Evolutionary conservation across 1,284 basidiomycete genomes (phyloP).

Genomic region (Ustilago loliicola): DNA sequence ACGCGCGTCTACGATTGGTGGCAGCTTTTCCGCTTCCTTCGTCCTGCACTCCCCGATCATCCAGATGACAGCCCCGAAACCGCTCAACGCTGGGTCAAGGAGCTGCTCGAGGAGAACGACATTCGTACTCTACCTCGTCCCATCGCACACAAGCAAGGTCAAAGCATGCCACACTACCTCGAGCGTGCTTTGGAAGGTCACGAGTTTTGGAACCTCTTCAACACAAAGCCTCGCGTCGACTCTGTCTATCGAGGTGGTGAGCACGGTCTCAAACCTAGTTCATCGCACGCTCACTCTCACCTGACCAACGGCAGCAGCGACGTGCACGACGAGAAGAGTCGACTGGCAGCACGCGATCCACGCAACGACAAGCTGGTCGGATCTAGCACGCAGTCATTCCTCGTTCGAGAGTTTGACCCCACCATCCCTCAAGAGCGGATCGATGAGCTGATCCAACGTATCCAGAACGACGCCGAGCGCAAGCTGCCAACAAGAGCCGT

Average conservation of each 20-base stretch:
- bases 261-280: slow-evolving; percentile 15
- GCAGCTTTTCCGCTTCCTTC: slow-evolving; percentile 49
- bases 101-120: slow-evolving; percentile 39
- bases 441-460: slow-evolving; percentile 34
- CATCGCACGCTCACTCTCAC: background rate
- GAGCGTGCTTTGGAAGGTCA: slow-evolving; percentile 50
- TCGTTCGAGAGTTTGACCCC: slow-evolving; percentile 34
- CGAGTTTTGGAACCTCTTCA: slow-evolving; percentile 53
- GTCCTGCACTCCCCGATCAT: slow-evolving; percentile 42
- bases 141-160: slow-evolving; percentile 32
- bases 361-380: slow-evolving; percentile 25
- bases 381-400: slow-evolving; percentile 42
- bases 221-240: slow-evolving; percentile 26
- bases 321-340: slow-evolving; percentile 2
- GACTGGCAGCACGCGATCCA: background rate
- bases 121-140: slow-evolving; percentile 42
- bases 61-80: slow-evolving; percentile 38
- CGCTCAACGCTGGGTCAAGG: slow-evolving; percentile 38
- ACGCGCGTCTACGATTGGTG: slow-evolving; percentile 57
- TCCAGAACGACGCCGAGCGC: slow-evolving; percentile 32
- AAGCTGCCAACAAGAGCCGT: slow-evolving; percentile 28
- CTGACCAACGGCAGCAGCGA: background rate
- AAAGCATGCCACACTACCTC: slow-evolving; percentile 44
- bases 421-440: slow-evolving; percentile 28
- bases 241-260: slow-evolving; percentile 34